These are phyloP conservation scores for Sambucus nigra DNA, from an alignment of 129 eudicot genomes.

Conservation along the genomic window DNA sequence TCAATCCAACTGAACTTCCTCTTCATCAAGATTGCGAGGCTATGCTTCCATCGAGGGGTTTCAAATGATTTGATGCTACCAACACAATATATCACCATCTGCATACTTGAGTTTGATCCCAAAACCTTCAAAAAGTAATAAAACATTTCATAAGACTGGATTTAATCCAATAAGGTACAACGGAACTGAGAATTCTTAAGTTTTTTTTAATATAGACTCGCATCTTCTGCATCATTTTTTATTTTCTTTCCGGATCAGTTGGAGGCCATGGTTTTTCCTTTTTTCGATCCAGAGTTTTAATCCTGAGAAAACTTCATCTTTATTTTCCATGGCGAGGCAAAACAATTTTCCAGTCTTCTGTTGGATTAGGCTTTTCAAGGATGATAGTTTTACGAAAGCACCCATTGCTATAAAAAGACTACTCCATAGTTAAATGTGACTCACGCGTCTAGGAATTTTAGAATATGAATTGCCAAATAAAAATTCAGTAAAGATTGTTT, in stretches of 20 bases:
- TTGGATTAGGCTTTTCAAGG: constrained; percentile 12
- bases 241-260: constrained; percentile 44
- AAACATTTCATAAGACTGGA: constrained; percentile 24
- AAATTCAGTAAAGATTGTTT: too few species aligned
- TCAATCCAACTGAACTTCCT: constrained; percentile 64
- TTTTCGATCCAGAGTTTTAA: constrained; percentile 12
- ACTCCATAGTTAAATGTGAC: too few species aligned
- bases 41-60: constrained; percentile 55
- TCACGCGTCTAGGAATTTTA: too few species aligned
- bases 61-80: constrained; percentile 84
- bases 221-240: constrained; percentile 46
- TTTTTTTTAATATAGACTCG: constrained; percentile 33
- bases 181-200: constrained; percentile 49
- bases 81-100: constrained; percentile 75
- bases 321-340: constrained; percentile 53
- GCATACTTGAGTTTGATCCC: constrained; percentile 38
- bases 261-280: constrained; percentile 51
- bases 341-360: constrained; percentile 60
- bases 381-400: constrained; percentile 22
- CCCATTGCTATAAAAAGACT: constrained; percentile 17
- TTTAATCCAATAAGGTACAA: constrained; percentile 32
- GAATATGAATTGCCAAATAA: background rate
- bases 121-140: constrained; percentile 28
- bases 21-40: constrained; percentile 66
- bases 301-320: constrained; percentile 23